A percentile compares a stretch with the other conserved stretches of the same genome.
Conservation (phyloP, 768 basidiomycete species). For the Epithele typhae region DNA sequence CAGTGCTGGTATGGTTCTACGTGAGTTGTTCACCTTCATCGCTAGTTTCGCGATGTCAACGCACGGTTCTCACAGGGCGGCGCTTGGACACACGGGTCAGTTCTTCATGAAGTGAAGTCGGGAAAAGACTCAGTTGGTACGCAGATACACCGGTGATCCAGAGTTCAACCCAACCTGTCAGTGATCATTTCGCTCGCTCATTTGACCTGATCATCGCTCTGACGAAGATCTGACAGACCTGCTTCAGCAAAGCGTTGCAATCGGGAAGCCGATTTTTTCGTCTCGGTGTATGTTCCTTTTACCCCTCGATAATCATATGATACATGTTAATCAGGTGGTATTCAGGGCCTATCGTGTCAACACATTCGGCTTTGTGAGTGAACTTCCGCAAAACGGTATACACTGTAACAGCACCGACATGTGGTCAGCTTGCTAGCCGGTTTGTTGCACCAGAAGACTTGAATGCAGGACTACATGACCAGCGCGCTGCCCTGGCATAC, state of each 20-base stretch:
- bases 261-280: slow-evolving; percentile 50
- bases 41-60: too few relatives aligned
- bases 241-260: slow-evolving; percentile 41
- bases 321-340: neutral
- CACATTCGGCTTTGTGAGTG: slow-evolving; percentile 51
- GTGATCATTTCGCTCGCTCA: slow-evolving; percentile 1
- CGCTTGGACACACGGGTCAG: slow-evolving; percentile 40
- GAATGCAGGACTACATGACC: slow-evolving; percentile 40
- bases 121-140: too few relatives aligned
- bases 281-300: slow-evolving; percentile 25
- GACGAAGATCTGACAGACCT: slow-evolving; percentile 34
- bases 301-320: too few relatives aligned
- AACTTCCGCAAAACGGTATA: neutral
- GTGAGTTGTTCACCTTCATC: too few relatives aligned
- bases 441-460: slow-evolving; percentile 43
- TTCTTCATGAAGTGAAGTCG: too few relatives aligned
- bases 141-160: slow-evolving; percentile 28
- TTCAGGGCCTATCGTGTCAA: slow-evolving; percentile 53
- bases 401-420: neutral
- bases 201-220: neutral
- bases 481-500: slow-evolving; percentile 53
- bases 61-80: too few relatives aligned
- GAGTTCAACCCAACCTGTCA: slow-evolving; percentile 46
- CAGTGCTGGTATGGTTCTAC: slow-evolving; percentile 29
- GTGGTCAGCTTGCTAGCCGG: slow-evolving; percentile 45